Evolutionary conservation across 116 monocot genomes (phyloP), one percentile per base, ranked within the genome.

Genomic region (Trichopus zeylanicus): DNA sequence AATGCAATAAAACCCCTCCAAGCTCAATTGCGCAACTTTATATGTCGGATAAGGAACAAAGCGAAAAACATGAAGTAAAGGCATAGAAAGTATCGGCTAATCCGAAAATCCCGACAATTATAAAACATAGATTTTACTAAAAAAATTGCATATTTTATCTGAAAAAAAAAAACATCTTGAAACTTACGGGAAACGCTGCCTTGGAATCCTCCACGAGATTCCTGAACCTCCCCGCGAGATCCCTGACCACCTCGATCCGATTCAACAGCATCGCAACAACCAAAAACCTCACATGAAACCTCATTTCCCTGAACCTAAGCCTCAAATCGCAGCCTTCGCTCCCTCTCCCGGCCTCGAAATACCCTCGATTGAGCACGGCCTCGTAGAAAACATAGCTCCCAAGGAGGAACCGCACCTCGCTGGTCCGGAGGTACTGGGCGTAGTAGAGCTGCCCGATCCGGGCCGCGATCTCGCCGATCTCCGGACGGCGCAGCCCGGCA

Each of bases 361-460:
- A 98, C 3, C 82, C 77, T 34, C 97, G 51, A 57, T 66, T 82
- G 54, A 81, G 67, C 7, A 98, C 80, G 10, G 97, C 97, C 77
- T 98, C 97, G 61, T 98, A 98, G 69, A 98, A 98, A 6, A 98
- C 91, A 59, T 87, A 91, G 7, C 88, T 74, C 66, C 82, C 97
- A 42, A 90, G 65, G 30, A 98, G 78, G 31, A 88, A 98, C 68
- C 91, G 65, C 35, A 61, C 72, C 79, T 98, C 97, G 65, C 91
- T 89, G 5, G 82, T 98, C 28, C 91, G 66, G 48, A 70, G 68
- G 88, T 98, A 98, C 82, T 87, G 91, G 5, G 46, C 70, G 67
- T 88, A 91, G 82, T 98, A 91, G 42, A 98, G 75, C 77, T 98
- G 97, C 33, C 91, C 97, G 85, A 98, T 98, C 63, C 91, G 76